Base-by-base conservation (phyloP, 2,329 filamentous ascomycete species). In the Phialophora tarda region DNA sequence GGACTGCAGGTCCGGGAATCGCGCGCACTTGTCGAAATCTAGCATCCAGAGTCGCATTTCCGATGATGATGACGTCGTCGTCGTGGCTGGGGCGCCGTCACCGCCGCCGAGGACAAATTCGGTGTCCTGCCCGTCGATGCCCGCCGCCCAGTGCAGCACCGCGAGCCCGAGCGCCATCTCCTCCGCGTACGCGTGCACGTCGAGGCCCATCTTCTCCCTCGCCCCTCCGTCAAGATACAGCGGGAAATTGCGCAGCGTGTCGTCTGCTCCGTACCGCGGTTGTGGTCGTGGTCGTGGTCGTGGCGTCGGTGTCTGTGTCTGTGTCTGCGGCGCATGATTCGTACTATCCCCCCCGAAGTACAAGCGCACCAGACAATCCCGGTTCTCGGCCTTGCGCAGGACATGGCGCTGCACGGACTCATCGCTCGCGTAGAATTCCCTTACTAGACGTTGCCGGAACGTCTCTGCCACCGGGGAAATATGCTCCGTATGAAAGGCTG, bases 151-250 rank as follows among this genome's bases (percentile, higher is more conserved):
- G 48, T 71, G 66, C 30, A 71, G 38, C 8, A 67, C 26, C 11
- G 69, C 69, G 4, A 69, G 59, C 17, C 66, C 65, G 2, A 67
- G 48, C 8, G 69, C 69, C 66, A 71, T 71, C 47, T 69, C 69
- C 48, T 64, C 56, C 6, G 69, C 67, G 28, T 58, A 63, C 23
- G n/a, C 34, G 23, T 64, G n/a, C 24, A 71, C 26, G 24, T 69
- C 59, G 23, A 71, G 48, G 7, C 53, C 62, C 3, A 69, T 24
- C 50, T 11, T 24, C 38, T 64, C 34, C 44, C 44, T 34, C 17
- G 69, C 66, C 48, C 62, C 66, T 41, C 62, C 30, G 23, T 68
- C 66, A 3, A 70, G 63, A 56, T 70, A 64, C 4, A 68, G 60
- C 10, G 65, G 63, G 34, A 70, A 70, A 41, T 68, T 70, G 21